Evolutionary conservation across 805 yeast species (phyloP).

Genomic region (Brettanomyces sp.): DNA sequence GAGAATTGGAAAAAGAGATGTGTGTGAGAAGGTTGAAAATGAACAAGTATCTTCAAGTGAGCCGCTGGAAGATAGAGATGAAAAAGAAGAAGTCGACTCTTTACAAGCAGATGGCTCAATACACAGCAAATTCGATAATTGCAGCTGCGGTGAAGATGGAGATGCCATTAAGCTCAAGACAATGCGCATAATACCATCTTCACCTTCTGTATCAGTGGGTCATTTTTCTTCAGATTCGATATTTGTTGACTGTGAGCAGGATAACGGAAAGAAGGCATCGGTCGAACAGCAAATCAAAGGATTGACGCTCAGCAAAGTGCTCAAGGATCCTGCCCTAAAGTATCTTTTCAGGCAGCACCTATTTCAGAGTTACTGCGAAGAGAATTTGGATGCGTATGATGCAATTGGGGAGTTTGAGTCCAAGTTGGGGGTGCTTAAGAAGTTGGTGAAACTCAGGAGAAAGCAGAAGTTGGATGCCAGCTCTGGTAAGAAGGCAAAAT

Average conservation of each 20-base stretch:
- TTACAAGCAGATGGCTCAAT: too few relatives aligned
- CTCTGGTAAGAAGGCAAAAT: conserved; percentile 1
- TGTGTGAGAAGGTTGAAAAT: not conserved
- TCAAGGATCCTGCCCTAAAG: conserved; percentile 70
- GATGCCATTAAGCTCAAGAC: too few relatives aligned
- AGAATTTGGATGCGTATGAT: conserved; percentile 64
- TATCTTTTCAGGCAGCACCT: conserved; percentile 60
- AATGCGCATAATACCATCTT: too few relatives aligned
- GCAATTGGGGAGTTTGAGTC: conserved; percentile 46
- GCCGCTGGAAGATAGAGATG: too few relatives aligned
- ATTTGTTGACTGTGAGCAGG: too few relatives aligned
- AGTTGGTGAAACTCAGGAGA: conserved; percentile 22
- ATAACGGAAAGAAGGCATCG: not conserved
- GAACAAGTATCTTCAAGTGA: too few relatives aligned
- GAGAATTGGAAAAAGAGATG: not conserved
- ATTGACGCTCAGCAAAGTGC: conserved; percentile 29
- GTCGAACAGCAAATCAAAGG: not conserved
- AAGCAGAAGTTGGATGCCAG: conserved; percentile 9
- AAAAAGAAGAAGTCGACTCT: too few relatives aligned
- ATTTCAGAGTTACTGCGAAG: conserved; percentile 56
- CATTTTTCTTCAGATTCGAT: too few relatives aligned
- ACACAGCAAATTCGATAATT: too few relatives aligned
- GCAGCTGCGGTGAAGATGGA: too few relatives aligned
- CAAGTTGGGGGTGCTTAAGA: conserved; percentile 34
- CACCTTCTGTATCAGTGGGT: too few relatives aligned